Conservation (phyloP, 805 yeast genomes). For the Ogataea nakhonphanomensis region DNA sequence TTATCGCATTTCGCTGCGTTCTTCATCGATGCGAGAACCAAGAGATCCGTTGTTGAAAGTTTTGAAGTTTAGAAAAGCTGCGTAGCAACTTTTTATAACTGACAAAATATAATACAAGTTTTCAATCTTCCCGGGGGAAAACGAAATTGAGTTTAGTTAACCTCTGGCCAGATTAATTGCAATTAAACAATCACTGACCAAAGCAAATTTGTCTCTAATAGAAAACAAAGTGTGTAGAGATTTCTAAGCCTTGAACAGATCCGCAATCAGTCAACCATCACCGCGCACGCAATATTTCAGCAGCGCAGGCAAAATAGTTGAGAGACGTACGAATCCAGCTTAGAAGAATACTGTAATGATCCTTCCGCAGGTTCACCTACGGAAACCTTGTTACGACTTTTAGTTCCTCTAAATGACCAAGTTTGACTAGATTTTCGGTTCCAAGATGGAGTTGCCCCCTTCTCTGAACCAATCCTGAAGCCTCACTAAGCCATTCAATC, state of each 20-base stretch:
- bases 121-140: constrained; percentile 4
- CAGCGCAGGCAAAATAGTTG: constrained; percentile 5
- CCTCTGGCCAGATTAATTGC: constrained; percentile 10
- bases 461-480: constrained; percentile 11
- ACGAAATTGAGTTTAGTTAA: constrained; percentile 6
- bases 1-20: constrained; percentile 12
- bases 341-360: constrained; percentile 10
- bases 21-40: constrained; percentile 15
- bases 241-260: constrained; percentile 3
- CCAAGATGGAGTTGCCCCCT: constrained; percentile 12
- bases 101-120: constrained; percentile 3
- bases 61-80: constrained; percentile 9
- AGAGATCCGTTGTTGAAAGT: constrained; percentile 15
- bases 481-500: constrained; percentile 12
- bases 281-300: constrained; percentile 11
- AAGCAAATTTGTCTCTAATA: constrained; percentile 13
- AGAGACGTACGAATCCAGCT: constrained; percentile 1
- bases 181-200: constrained; percentile 11
- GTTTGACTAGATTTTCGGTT: constrained; percentile 9
- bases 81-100: constrained; percentile 2
- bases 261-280: neutral
- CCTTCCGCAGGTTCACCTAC: constrained; percentile 13
- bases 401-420: constrained; percentile 12
- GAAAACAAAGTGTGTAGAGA: constrained; percentile 11
- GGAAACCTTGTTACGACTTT: constrained; percentile 12